These are phyloP conservation scores for Metarhizium guizhouense DNA, from an alignment of 2,329 filamentous ascomycete genomes.

Conservation along the genomic window DNA sequence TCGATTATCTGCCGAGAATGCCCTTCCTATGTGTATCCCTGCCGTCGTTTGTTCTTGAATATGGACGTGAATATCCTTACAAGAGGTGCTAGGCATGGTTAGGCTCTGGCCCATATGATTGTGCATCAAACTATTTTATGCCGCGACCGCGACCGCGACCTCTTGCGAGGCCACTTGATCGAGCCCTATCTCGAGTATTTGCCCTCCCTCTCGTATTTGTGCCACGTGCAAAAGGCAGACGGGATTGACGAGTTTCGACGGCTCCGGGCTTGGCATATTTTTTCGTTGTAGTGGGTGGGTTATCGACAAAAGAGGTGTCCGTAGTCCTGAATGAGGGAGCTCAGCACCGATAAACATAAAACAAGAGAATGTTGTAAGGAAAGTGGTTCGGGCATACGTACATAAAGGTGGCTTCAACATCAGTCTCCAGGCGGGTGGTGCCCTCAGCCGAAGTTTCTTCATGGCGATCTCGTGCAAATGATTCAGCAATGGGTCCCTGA, in stretches of 20 bases:
- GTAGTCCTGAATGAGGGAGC: slow-evolving; percentile 55
- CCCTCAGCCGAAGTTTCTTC: slow-evolving; percentile 37
- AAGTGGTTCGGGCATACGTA: slow-evolving; percentile 29
- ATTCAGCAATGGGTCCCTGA: slow-evolving; percentile 74
- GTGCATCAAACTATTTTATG: slow-evolving; percentile 26
- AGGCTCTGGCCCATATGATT: not conserved
- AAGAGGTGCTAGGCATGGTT: not conserved
- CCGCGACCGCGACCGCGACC: slow-evolving; percentile 32
- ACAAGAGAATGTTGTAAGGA: not conserved
- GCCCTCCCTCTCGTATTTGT: slow-evolving; percentile 22
- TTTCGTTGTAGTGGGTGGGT: slow-evolving; percentile 54
- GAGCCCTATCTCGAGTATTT: slow-evolving; percentile 21
- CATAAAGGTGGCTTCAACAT: slow-evolving; percentile 80
- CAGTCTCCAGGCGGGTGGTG: slow-evolving; percentile 25
- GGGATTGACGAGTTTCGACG: slow-evolving; percentile 35
- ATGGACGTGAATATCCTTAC: not conserved
- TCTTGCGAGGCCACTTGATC: slow-evolving; percentile 36
- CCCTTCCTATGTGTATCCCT: not conserved
- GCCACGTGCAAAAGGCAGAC: slow-evolving; percentile 37
- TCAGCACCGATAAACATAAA: not conserved
- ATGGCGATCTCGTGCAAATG: slow-evolving; percentile 60
- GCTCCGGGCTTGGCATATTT: slow-evolving; percentile 36
- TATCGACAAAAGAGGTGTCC: slow-evolving; percentile 84
- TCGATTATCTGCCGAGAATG: not conserved
- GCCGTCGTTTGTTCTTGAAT: not conserved